Conservation (phyloP, 2,329 filamentous ascomycete species). For the Ophiostoma pallidulum region DNA sequence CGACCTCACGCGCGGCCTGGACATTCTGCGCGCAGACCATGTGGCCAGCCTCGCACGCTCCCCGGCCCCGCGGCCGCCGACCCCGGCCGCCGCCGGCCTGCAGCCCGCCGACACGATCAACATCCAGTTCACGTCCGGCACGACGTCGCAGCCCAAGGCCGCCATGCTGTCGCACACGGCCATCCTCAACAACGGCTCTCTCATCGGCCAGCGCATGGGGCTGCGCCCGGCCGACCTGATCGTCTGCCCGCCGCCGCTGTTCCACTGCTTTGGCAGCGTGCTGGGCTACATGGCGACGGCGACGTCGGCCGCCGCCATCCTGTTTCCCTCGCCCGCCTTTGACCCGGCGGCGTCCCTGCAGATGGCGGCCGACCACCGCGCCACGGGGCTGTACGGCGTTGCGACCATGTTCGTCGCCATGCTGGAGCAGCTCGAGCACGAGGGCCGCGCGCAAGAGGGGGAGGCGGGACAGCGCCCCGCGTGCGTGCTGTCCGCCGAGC, state of each 20-base stretch:
- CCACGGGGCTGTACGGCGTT: slow-evolving; percentile 72
- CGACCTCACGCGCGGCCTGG: slow-evolving; percentile 23
- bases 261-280: slow-evolving; percentile 84
- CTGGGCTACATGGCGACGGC: slow-evolving; percentile 95
- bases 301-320: slow-evolving; percentile 66
- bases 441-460: slow-evolving; percentile 19
- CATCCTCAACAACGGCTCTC: slow-evolving; percentile 86
- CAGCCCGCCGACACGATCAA: slow-evolving; percentile 67
- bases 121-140: slow-evolving; percentile 97
- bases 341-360: slow-evolving; percentile 62
- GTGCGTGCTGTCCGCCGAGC: slow-evolving; percentile 13
- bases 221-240: slow-evolving; percentile 65
- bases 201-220: slow-evolving; percentile 79
- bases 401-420: slow-evolving; percentile 91
- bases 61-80: slow-evolving; percentile 1
- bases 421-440: slow-evolving; percentile 60
- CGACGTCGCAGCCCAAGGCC: slow-evolving; percentile 82
- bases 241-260: slow-evolving; percentile 77
- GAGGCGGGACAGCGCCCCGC: neutral
- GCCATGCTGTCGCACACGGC: slow-evolving; percentile 75
- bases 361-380: slow-evolving; percentile 43
- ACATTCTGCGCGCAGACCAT: slow-evolving; percentile 1
- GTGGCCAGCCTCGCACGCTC: neutral
- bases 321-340: slow-evolving; percentile 83
- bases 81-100: slow-evolving; percentile 31